A percentile compares a stretch with the other conserved stretches of the same genome.
phyloP scores from a whole-genome alignment of 305 asterid species.

The Fraxinus baroniana region DNA sequence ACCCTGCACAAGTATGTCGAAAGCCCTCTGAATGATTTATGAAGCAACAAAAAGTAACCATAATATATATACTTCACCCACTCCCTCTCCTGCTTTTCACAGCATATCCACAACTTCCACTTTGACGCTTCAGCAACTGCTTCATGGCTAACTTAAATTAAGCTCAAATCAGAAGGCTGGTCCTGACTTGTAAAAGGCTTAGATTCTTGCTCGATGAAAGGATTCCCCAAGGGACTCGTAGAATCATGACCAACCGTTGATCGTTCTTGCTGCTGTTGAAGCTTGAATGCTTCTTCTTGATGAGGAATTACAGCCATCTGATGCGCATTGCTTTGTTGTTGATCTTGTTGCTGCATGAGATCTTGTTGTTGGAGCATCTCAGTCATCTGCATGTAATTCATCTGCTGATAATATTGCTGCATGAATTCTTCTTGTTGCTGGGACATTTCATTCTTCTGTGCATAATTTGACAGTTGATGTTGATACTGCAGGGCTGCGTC shows the following conservation, averaged over 20 bases:
- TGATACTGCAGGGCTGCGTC: slow-evolving; percentile 23
- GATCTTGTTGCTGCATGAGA: slow-evolving; percentile 23
- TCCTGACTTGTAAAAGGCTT: slow-evolving; percentile 30
- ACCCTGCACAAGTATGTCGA: background rate
- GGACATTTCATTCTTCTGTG: slow-evolving; percentile 21
- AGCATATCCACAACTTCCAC: background rate
- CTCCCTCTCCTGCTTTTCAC: background rate
- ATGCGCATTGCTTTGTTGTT: slow-evolving; percentile 12
- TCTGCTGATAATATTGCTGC: slow-evolving; percentile 26
- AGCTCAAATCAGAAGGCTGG: slow-evolving; percentile 32
- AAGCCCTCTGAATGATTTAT: background rate
- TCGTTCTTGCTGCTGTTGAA: slow-evolving; percentile 24
- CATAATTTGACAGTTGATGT: slow-evolving; percentile 2
- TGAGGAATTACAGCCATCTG: slow-evolving; percentile 25
- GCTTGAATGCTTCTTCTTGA: slow-evolving; percentile 21
- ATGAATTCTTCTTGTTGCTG: slow-evolving; percentile 26
- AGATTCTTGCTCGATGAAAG: slow-evolving; percentile 42
- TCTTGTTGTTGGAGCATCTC: slow-evolving; percentile 29
- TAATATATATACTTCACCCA: background rate
- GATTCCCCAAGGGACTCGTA: slow-evolving; percentile 42
- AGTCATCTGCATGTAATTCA: slow-evolving; percentile 22
- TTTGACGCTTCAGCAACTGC: background rate
- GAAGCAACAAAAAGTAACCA: background rate
- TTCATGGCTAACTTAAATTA: slow-evolving; percentile 27
- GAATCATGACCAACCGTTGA: slow-evolving; percentile 24